Percentiles rank a stretch among this genome's conserved stretches.
Conservation (phyloP, 306 rosid genomes). For the Vigna reflexopilosa region DNA sequence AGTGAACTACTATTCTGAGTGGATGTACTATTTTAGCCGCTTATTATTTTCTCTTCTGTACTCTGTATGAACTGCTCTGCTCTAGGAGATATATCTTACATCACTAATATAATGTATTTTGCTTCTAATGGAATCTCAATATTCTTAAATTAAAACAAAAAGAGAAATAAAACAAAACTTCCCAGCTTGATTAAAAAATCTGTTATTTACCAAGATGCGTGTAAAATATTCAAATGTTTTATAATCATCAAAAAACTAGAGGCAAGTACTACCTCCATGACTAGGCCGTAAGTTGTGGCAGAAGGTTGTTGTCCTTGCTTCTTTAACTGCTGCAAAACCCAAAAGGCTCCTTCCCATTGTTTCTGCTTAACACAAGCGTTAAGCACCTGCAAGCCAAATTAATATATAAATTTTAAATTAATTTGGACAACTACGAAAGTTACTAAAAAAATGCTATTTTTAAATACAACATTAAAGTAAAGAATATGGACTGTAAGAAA, state of each 20-base stretch:
- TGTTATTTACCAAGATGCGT: background rate
- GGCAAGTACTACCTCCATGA: slow-evolving; percentile 81
- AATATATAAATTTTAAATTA: slow-evolving; percentile 41
- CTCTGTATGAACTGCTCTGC: slow-evolving; percentile 6
- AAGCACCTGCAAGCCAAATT: slow-evolving; percentile 67
- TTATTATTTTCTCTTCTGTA: slow-evolving; percentile 9
- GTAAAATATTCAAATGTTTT: slow-evolving; percentile 31
- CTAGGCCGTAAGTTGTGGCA: slow-evolving; percentile 81
- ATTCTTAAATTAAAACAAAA: slow-evolving; percentile 28
- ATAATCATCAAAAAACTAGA: slow-evolving; percentile 36
- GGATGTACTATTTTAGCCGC: slow-evolving; percentile 5
- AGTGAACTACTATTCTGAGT: slow-evolving; percentile 9
- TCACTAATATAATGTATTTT: background rate
- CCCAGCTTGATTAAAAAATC: slow-evolving; percentile 14
- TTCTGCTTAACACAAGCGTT: slow-evolving; percentile 82
- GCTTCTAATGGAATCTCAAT: slow-evolving; percentile 24
- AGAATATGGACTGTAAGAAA: slow-evolving; percentile 12
- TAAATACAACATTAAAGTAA: slow-evolving; percentile 17
- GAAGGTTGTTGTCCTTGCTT: slow-evolving; percentile 62
- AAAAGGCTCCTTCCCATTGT: slow-evolving; percentile 98
- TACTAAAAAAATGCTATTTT: background rate
- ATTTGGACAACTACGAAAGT: slow-evolving; percentile 2
- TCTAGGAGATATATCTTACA: slow-evolving; percentile 36
- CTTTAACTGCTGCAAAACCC: slow-evolving; percentile 94
- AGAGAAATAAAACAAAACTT: slow-evolving; percentile 3